phyloP scores from a whole-genome alignment of 768 basidiomycete species.

The Tylopilus sp. region DNA sequence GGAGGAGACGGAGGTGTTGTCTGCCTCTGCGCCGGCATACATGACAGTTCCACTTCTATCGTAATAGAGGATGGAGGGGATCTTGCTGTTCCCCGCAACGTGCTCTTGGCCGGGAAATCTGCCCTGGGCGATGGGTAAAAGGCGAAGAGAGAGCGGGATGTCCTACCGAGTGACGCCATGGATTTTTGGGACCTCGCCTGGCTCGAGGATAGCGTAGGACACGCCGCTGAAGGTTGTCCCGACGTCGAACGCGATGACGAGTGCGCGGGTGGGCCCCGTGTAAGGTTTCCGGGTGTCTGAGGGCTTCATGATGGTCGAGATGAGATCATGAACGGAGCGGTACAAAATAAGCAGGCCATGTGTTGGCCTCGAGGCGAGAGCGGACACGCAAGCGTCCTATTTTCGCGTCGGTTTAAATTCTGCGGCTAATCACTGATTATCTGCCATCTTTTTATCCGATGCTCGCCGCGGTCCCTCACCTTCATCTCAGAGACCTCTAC shows the following conservation, averaged over 20 bases:
- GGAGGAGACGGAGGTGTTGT: slow-evolving; percentile 51
- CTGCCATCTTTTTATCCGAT: slow-evolving; percentile 23
- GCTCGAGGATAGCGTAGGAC: slow-evolving; percentile 80
- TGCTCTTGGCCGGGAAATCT: slow-evolving; percentile 86
- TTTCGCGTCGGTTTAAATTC: slow-evolving; percentile 4
- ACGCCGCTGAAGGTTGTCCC: slow-evolving; percentile 84
- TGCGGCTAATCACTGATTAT: slow-evolving; percentile 40
- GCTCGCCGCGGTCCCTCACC: slow-evolving; percentile 42
- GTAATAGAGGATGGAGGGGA: slow-evolving; percentile 75
- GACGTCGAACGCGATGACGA: slow-evolving; percentile 78
- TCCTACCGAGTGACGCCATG: slow-evolving; percentile 73
- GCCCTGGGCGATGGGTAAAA: slow-evolving; percentile 16
- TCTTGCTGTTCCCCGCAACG: slow-evolving; percentile 82
- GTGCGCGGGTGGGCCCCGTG: slow-evolving; percentile 55
- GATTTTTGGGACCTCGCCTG: slow-evolving; percentile 77
- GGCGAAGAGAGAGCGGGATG: not conserved
- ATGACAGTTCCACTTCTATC: slow-evolving; percentile 61
- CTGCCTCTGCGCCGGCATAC: slow-evolving; percentile 77
- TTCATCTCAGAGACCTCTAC: slow-evolving; percentile 47
- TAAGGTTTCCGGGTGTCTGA: slow-evolving; percentile 73
- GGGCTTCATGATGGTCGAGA: slow-evolving; percentile 42
- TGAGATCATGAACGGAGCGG: not conserved
- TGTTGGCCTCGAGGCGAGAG: slow-evolving; percentile 15
- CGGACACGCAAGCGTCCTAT: slow-evolving; percentile 18
- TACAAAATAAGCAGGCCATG: not conserved